phyloP scores from a whole-genome alignment of 116 monocot genomes.

The Phalaenopsis hybrid region DNA sequence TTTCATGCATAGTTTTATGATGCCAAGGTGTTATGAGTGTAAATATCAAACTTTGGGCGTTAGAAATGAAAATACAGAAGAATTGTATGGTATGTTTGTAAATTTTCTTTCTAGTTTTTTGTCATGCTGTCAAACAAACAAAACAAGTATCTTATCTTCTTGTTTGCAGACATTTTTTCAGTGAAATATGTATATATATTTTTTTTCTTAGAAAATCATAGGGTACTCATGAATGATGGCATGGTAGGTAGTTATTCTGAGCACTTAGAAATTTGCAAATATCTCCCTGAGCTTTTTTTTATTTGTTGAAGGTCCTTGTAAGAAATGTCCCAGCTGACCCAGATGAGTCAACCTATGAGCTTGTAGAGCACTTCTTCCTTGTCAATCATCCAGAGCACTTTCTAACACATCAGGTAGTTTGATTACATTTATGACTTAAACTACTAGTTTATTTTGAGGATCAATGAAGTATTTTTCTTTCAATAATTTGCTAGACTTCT shows the following conservation, averaged over 20 bases:
- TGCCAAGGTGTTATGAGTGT: no score
- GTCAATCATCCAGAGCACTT: slow-evolving; percentile 81
- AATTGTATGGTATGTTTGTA: no score
- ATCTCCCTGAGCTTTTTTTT: neutral
- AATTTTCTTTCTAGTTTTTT: neutral
- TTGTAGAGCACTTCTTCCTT: slow-evolving; percentile 75
- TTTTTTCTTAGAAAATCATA: neutral
- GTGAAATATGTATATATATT: neutral
- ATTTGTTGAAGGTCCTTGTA: slow-evolving; percentile 58
- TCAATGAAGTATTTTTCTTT: neutral
- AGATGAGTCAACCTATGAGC: slow-evolving; percentile 78
- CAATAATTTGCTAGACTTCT: no score
- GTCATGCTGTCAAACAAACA: neutral
- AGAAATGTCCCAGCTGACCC: slow-evolving; percentile 75
- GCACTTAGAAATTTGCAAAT: neutral
- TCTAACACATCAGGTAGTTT: slow-evolving; percentile 72
- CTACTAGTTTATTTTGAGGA: neutral
- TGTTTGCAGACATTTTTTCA: neutral
- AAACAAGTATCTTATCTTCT: neutral
- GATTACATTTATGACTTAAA: neutral
- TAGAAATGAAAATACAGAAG: no score
- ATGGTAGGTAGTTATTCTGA: neutral
- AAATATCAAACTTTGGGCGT: no score
- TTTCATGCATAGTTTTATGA: no score
- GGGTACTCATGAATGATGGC: neutral